Conservation (phyloP, 2,329 filamentous ascomycete genomes). For the Ceratocystis variospora region DNA sequence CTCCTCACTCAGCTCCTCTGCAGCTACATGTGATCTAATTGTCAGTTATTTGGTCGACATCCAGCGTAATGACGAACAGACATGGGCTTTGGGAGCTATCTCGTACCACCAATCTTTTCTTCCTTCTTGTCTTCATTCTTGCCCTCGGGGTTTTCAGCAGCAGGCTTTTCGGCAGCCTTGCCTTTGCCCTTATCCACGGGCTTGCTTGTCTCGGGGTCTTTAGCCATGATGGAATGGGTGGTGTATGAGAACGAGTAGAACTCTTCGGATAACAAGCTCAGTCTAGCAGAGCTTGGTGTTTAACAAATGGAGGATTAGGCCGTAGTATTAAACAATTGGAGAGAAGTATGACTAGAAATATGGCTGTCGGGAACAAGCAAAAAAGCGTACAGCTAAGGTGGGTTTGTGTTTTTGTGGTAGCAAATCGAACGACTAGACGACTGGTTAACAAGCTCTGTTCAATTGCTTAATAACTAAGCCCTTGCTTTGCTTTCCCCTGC, state of each 20-base stretch:
- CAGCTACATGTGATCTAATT: constrained; percentile 23
- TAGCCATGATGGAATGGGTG: constrained; percentile 56
- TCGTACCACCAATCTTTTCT: constrained; percentile 27
- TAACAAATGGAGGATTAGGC: not conserved
- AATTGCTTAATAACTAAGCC: not conserved
- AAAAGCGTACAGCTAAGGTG: constrained; percentile 8
- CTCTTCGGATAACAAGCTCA: constrained; percentile 3
- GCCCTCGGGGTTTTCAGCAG: constrained; percentile 41
- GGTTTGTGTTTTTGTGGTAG: constrained; percentile 12
- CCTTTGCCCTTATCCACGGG: constrained; percentile 90
- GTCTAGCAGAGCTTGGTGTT: constrained; percentile 4
- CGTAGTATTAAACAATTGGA: not conserved
- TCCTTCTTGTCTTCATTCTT: constrained; percentile 57
- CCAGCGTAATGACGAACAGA: constrained; percentile 5
- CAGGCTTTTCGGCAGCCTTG: constrained; percentile 60
- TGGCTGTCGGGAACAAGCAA: not conserved
- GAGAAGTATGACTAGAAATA: constrained; percentile 3
- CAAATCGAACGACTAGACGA: constrained; percentile 8
- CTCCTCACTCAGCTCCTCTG: constrained; percentile 92
- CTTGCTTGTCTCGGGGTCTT: constrained; percentile 78
- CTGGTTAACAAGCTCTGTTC: constrained; percentile 11
- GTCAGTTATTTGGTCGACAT: constrained; percentile 7
- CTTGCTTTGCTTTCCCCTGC: constrained; percentile 3
- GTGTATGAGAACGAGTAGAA: constrained; percentile 4
- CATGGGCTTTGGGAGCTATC: constrained; percentile 28